Conservation (phyloP, 106 monocot genomes). For the Gastrodia elata region DNA sequence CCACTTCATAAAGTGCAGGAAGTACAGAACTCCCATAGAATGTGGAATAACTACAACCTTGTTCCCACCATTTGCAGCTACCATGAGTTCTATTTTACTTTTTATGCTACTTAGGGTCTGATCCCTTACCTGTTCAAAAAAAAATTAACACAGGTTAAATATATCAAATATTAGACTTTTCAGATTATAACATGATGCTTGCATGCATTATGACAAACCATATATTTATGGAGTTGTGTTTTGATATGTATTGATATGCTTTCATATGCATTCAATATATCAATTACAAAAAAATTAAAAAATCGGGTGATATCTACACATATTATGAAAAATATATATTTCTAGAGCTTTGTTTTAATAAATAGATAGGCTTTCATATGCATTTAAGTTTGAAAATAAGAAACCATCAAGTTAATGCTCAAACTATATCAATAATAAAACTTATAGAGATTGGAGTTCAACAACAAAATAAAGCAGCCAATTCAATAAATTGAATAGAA, state of each 20-base stretch:
- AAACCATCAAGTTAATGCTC: not conserved
- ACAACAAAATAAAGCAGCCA: not conserved
- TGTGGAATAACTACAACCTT: conserved; percentile 99
- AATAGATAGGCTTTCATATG: not conserved
- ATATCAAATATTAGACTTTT: conserved; percentile 7
- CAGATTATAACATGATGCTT: not conserved
- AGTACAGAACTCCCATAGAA: conserved; percentile 97
- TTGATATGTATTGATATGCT: not conserved
- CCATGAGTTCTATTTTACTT: conserved; percentile 95
- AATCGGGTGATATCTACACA: not conserved
- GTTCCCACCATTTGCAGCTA: conserved; percentile 85
- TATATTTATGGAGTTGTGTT: not conserved
- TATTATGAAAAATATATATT: not conserved
- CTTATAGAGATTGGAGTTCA: not conserved
- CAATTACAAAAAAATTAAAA: too few species aligned
- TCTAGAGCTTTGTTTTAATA: not conserved
- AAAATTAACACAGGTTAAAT: not conserved
- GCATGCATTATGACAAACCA: not conserved
- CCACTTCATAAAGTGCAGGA: conserved; percentile 99
- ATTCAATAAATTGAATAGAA: not conserved
- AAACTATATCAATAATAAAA: not conserved
- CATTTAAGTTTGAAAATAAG: not conserved
- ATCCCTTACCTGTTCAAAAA: conserved; percentile 64
- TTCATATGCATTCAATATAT: not conserved
- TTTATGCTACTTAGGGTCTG: conserved; percentile 90